A percentile compares a stretch with the other conserved stretches of the same genome.
phyloP scores from a whole-genome alignment of 306 rosid species.

The Castanopsis chinensis region DNA sequence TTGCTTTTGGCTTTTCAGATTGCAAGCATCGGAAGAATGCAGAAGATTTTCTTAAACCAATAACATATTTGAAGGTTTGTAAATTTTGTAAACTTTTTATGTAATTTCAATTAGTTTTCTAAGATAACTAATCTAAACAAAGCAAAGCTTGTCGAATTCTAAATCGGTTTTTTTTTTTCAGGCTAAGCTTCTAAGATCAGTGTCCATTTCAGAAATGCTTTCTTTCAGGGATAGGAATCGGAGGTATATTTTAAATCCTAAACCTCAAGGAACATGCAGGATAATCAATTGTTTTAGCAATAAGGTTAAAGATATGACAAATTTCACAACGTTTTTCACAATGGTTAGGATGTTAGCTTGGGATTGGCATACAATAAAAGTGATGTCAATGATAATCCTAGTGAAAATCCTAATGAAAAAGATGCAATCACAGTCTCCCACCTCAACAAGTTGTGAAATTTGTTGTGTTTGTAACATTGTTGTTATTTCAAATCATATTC shows the following conservation, averaged over 20 bases:
- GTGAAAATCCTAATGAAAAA: too few species aligned
- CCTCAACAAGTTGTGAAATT: too few species aligned
- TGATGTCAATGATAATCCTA: too few species aligned
- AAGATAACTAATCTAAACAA: not conserved
- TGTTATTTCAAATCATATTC: not conserved
- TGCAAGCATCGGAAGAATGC: conserved; percentile 46
- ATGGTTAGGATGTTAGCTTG: too few species aligned
- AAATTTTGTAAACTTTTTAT: not conserved
- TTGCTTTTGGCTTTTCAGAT: conserved; percentile 24
- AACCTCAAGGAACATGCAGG: not conserved
- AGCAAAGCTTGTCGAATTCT: not conserved
- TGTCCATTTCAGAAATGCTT: conserved; percentile 42
- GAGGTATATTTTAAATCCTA: conserved; percentile 30
- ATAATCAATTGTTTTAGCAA: not conserved
- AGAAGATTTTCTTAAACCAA: conserved; percentile 32
- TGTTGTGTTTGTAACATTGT: too few species aligned
- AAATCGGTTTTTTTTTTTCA: conserved; percentile 8
- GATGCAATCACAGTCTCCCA: too few species aligned
- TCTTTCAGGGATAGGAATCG: conserved; percentile 34
- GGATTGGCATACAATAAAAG: too few species aligned
- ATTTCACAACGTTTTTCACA: too few species aligned
- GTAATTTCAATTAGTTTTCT: not conserved
- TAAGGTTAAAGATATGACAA: too few species aligned
- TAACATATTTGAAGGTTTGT: conserved; percentile 30
- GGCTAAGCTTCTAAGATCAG: conserved; percentile 41